Evolutionary conservation across 2,329 filamentous ascomycete species (phyloP), one percentile per base, ranked within the genome.

Genomic region (Paracoccidioides lutzii): DNA sequence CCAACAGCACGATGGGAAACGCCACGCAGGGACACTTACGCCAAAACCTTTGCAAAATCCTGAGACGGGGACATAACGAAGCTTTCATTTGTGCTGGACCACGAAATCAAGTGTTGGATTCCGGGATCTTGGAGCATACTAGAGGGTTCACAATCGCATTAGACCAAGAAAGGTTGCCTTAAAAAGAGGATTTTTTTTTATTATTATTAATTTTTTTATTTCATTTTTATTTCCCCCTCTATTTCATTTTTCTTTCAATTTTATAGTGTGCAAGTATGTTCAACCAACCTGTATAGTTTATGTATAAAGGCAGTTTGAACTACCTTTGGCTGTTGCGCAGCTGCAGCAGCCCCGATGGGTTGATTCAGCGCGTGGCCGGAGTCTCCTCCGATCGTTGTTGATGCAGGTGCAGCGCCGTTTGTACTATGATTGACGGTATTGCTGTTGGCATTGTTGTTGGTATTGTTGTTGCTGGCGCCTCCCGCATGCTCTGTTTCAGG

Each of bases 221-320:
- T 22, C 22, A 22, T 2, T 22, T 22, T 22, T 22, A 22, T 22
- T 22, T 22, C 2, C 22, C 22, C 22, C 22, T 22, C 22, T 22
- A 22, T 22, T 22, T 22, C 22, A 22, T 22, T 22, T 22, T 22
- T 22, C 22, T 22, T 22, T 22, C 35, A 28, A 38, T 37, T 35
- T 51, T 55, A 52, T 10, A 43, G 44, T 32, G 54, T 38, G 57
- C 57, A 68, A 49, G 22, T 3, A 33, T 28, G 28, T 28, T 14
- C 37, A 44, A 61, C 85, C 67, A 78, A 96, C 90, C 94, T 96
- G 78, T 97, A 98, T 40, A 98, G 81, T 73, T 98, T 98, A 72
- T 98, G 93, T 61, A 98, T 97, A 67, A 98, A 98, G 28, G 93
- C 93, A 9, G 93, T 97, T 74, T 98, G 93, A 14, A 97, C 90